Conservation (phyloP, 257 asterid genomes). For the Solanum pimpinellifolium region DNA sequence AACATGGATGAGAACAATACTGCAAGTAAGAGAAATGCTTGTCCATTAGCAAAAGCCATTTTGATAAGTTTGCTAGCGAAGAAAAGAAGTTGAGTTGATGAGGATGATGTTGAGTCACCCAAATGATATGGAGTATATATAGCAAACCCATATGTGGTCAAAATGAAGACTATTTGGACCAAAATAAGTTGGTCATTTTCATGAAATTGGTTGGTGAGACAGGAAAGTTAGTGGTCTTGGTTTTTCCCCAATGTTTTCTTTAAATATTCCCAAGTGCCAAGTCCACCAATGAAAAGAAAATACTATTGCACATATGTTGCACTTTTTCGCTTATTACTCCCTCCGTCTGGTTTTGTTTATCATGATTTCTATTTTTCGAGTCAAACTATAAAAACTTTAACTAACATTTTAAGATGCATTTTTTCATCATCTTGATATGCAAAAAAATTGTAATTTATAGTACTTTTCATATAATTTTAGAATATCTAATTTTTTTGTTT, state of each 20-base stretch:
- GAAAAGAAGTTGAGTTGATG: not conserved
- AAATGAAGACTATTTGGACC: too few relatives aligned
- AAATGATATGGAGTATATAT: not conserved
- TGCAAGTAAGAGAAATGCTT: not conserved
- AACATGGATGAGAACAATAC: not conserved
- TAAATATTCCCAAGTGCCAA: not conserved
- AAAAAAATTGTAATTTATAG: too few relatives aligned
- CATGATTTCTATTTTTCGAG: too few relatives aligned
- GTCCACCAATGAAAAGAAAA: not conserved
- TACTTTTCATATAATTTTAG: too few relatives aligned
- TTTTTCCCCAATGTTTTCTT: not conserved
- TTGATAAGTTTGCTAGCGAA: not conserved
- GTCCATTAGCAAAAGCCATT: constrained; percentile 13
- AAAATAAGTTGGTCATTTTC: too few relatives aligned
- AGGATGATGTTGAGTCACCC: not conserved
- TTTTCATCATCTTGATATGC: too few relatives aligned
- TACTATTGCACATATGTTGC: not conserved
- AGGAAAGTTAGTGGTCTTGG: not conserved
- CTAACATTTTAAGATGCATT: too few relatives aligned
- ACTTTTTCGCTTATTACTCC: not conserved
- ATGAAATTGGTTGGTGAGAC: not conserved
- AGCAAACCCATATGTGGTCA: not conserved
- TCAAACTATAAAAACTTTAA: too few relatives aligned
- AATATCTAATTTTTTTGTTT: too few relatives aligned
- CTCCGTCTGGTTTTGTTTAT: too few relatives aligned